These are phyloP conservation scores for Rhododendron molle DNA, from an alignment of 148 eudicot species.

Conservation along the genomic window DNA sequence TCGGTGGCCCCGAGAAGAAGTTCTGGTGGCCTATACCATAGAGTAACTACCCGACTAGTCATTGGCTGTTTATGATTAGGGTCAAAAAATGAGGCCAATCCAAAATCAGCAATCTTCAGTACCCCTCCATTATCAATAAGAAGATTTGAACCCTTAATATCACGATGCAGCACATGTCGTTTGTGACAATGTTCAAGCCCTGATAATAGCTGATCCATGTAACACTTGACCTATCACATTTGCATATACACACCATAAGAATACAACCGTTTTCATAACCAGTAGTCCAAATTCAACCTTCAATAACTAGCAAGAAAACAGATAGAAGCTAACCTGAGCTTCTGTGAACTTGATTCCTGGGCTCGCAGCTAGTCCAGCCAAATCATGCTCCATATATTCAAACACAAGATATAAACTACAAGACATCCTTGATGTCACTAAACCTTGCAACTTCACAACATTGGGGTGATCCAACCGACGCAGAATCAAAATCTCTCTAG, in stretches of 20 bases:
- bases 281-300: not conserved
- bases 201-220: slow-evolving; percentile 71
- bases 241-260: not conserved
- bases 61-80: slow-evolving; percentile 73
- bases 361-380: slow-evolving; percentile 82
- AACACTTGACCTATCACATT: slow-evolving; percentile 67
- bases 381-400: slow-evolving; percentile 84
- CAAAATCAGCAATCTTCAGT: slow-evolving; percentile 86
- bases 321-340: slow-evolving; percentile 52
- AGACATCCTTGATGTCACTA: slow-evolving; percentile 78
- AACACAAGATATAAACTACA: slow-evolving; percentile 86
- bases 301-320: not conserved
- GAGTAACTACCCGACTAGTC: slow-evolving; percentile 86
- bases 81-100: slow-evolving; percentile 74
- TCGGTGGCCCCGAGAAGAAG: slow-evolving; percentile 87
- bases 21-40: slow-evolving; percentile 93
- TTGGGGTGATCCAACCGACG: slow-evolving; percentile 78
- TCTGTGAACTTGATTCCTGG: slow-evolving; percentile 66
- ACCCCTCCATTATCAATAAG: slow-evolving; percentile 66
- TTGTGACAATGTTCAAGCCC: slow-evolving; percentile 92
- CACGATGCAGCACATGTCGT: slow-evolving; percentile 68
- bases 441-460: slow-evolving; percentile 71
- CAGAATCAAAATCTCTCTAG: slow-evolving; percentile 74
- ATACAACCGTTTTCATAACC: not conserved
- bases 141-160: slow-evolving; percentile 85